Evolutionary conservation across 1,139 yeast genomes (phyloP).

Genomic region (Zygoascus meyerae): DNA sequence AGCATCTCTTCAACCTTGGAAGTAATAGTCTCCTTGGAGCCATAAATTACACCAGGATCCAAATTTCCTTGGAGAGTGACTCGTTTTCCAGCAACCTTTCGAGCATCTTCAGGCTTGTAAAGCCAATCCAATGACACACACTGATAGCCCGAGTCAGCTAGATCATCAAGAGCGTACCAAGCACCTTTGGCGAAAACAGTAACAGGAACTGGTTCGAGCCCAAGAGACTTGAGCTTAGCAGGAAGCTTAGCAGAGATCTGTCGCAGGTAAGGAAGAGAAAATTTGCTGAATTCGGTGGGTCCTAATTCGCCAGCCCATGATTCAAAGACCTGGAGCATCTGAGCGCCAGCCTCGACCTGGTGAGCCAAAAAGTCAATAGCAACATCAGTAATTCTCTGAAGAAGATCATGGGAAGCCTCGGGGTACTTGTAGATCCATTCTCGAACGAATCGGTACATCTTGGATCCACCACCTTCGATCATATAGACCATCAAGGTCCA

Average conservation of each 20-base stretch:
- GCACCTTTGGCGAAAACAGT: conserved; percentile 95
- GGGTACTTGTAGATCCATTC: conserved; percentile 86
- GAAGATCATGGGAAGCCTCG: conserved; percentile 60
- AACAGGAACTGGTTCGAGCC: conserved; percentile 57
- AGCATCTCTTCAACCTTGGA: conserved; percentile 84
- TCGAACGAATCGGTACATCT: conserved; percentile 83
- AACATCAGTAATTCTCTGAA: conserved; percentile 78
- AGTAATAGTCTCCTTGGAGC: conserved; percentile 74
- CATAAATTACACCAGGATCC: conserved; percentile 93
- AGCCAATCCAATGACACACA: conserved; percentile 90
- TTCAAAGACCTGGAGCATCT: conserved; percentile 92
- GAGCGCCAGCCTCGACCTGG: conserved; percentile 97
- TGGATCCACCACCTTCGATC: conserved; percentile 97
- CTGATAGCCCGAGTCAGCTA: conserved; percentile 81
- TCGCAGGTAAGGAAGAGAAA: conserved; percentile 79
- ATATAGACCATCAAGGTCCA: conserved; percentile 95
- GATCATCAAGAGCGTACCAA: conserved; percentile 89
- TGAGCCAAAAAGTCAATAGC: conserved; percentile 90
- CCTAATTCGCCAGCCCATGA: conserved; percentile 98
- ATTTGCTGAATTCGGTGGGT: conserved; percentile 79
- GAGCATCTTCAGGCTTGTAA: conserved; percentile 81
- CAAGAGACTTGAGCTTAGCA: conserved; percentile 60
- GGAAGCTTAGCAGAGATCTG: conserved; percentile 73
- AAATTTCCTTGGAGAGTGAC: conserved; percentile 90
- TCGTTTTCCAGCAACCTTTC: conserved; percentile 66